Conservation (phyloP, 2,329 filamentous ascomycete species). For the Sarocladium kiliense region DNA sequence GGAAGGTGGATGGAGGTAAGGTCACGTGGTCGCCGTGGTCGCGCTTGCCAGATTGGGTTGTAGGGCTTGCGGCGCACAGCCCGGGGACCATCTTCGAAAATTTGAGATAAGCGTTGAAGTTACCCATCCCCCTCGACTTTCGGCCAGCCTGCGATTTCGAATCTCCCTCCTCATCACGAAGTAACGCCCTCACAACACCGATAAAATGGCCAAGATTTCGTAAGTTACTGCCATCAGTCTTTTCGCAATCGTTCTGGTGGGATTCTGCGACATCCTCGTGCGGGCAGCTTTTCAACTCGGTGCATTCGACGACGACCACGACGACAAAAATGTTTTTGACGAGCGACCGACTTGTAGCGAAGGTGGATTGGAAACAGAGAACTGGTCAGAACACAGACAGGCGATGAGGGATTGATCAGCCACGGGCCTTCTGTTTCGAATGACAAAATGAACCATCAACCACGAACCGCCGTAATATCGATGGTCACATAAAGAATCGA, state of each 20-base stretch:
- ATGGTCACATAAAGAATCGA: background rate
- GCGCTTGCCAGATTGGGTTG: background rate
- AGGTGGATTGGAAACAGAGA: background rate
- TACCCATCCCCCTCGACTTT: conserved; percentile 4
- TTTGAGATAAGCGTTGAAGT: conserved; percentile 7
- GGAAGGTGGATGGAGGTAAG: background rate
- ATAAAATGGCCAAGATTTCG: conserved; percentile 60
- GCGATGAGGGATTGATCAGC: background rate
- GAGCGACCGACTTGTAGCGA: background rate
- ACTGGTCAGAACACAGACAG: no score
- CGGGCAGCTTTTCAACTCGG: conserved; percentile 8
- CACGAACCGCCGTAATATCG: background rate
- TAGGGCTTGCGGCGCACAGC: conserved; percentile 7
- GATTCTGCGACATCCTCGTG: conserved; percentile 14
- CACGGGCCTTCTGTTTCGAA: background rate
- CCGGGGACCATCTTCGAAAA: conserved; percentile 7
- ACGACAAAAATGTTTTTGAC: background rate
- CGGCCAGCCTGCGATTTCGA: conserved; percentile 2
- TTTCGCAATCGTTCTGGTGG: background rate
- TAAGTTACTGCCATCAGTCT: conserved; percentile 34
- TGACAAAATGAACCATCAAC: background rate
- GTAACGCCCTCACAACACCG: conserved; percentile 38
- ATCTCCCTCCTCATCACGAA: conserved; percentile 20
- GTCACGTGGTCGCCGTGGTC: background rate
- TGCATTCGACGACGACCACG: background rate